Percentiles rank a stretch among this genome's conserved stretches.
phyloP scores from a whole-genome alignment of 768 basidiomycete genomes.

The Polyporus arcularius region DNA sequence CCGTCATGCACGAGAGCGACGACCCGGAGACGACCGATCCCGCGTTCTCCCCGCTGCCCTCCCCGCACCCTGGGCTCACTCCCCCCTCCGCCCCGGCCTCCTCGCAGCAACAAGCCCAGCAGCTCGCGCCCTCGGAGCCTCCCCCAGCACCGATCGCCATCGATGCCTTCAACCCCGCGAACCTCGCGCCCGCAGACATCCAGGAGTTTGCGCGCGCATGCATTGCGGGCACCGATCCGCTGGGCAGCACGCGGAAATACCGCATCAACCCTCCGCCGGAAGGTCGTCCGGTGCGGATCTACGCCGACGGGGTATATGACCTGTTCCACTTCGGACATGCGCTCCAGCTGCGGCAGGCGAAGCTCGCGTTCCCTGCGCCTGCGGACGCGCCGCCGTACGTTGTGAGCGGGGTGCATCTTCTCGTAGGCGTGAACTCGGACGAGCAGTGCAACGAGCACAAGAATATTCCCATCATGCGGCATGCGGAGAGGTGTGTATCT shows the following conservation, averaged over 20 bases:
- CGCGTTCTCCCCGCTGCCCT: background rate
- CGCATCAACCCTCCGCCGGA: slow-evolving; percentile 84
- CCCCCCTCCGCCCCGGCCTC: background rate
- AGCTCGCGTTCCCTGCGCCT: slow-evolving; percentile 70
- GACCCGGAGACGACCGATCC: slow-evolving; percentile 14
- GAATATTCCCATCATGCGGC: slow-evolving; percentile 82
- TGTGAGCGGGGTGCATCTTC: slow-evolving; percentile 74
- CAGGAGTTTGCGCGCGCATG: slow-evolving; percentile 74
- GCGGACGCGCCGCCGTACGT: slow-evolving; percentile 8
- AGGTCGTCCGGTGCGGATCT: slow-evolving; percentile 82
- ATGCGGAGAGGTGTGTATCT: slow-evolving; percentile 68
- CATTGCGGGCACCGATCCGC: slow-evolving; percentile 67
- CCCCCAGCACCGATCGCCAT: slow-evolving; percentile 28
- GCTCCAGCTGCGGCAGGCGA: slow-evolving; percentile 94
- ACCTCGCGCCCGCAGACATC: slow-evolving; percentile 75
- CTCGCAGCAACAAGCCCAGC: slow-evolving; percentile 1
- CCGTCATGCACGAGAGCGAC: slow-evolving; percentile 13
- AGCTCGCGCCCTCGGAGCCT: slow-evolving; percentile 18
- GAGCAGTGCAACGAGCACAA: slow-evolving; percentile 81
- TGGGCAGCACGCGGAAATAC: slow-evolving; percentile 45
- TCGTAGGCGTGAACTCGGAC: slow-evolving; percentile 93
- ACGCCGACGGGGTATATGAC: slow-evolving; percentile 98
- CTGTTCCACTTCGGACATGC: slow-evolving; percentile 99
- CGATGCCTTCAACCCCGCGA: slow-evolving; percentile 59
- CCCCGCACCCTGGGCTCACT: slow-evolving; percentile 5